Base-by-base conservation (phyloP, 75 land plant genomes). In the Pinus albicaulis region DNA sequence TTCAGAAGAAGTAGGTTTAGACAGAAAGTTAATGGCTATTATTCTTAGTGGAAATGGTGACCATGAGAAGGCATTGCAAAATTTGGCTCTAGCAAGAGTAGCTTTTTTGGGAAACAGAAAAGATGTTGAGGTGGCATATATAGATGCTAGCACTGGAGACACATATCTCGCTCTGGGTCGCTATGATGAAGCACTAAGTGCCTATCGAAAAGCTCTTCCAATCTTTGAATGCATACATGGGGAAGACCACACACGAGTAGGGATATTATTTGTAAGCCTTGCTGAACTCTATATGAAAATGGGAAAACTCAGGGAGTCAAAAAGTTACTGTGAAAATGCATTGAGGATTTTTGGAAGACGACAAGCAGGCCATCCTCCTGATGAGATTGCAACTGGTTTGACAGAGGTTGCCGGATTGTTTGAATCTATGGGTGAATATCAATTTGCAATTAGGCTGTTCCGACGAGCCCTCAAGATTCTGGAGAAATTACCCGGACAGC, bases 11-110 rank as follows among this genome's bases (percentile, higher is more conserved):
- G 86, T 78, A 59, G 76, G 80, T 23, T 59, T 73, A 3, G 86
- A 85, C 61, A 60, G 86, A 31, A 72, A 76, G 52, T 74, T 85
- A 25, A 70, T 85, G 86, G 86, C 85, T 5, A 61, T 85, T 41
- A 57, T 83, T 41, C 77, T 22, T 62, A 79, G 76, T 63, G 81
- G 87, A 19, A 79, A 79, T 31, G 87, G 86, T 15, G 73, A 85
- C 56, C 86, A 82, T 80, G 76, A 76, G 34, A 59, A 57, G 22
- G 85, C 86, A 41, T n/a, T 85, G 58, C 81, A 85, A 76, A 48
- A 83, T 24, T 23, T 84, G 44, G 80, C 75, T 48, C 85, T 83
- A n/a, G 85, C 86, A 3, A 84, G 80, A 36, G 73, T 41, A 34
- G 25, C 55, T 55, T 59, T 82, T 25, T 48, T 28, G 12, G 12